Conservation (phyloP, 1,139 yeast genomes). For the Candida sp. region DNA sequence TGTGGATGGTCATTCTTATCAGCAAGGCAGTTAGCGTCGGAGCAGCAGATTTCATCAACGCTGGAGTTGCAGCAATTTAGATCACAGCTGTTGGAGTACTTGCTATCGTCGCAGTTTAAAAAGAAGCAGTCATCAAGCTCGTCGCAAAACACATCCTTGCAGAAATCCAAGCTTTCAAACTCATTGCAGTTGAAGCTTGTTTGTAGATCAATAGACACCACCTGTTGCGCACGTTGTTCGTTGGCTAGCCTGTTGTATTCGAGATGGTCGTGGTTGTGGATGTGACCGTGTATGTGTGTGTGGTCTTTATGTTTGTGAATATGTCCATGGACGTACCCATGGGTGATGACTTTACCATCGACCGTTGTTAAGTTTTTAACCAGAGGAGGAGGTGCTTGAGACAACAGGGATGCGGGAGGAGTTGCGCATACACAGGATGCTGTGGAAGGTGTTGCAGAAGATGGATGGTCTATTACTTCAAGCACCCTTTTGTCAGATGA, state of each 20-base stretch:
- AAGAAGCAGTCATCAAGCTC: conserved; percentile 52
- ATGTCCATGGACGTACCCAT: conserved; percentile 71
- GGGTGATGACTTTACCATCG: conserved; percentile 25
- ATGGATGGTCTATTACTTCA: not conserved
- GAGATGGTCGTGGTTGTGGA: conserved; percentile 56
- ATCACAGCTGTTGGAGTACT: conserved; percentile 12
- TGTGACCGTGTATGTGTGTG: conserved; percentile 73
- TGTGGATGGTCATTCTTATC: not conserved
- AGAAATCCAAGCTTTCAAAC: conserved; percentile 35
- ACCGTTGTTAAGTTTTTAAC: conserved; percentile 2
- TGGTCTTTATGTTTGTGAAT: conserved; percentile 67
- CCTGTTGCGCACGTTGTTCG: not conserved
- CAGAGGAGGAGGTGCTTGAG: not conserved
- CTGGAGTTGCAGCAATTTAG: conserved; percentile 17
- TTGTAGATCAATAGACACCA: not conserved
- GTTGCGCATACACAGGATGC: not conserved
- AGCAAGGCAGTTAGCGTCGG: conserved; percentile 13
- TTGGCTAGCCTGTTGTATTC: not conserved
- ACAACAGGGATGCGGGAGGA: not conserved
- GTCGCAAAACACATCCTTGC: conserved; percentile 48
- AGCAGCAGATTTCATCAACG: conserved; percentile 21
- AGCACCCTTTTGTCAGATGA: not conserved
- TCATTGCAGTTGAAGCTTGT: conserved; percentile 23
- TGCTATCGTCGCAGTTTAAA: conserved; percentile 29
- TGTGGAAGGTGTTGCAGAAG: not conserved